These are phyloP conservation scores for Rhododendron mucronatum DNA, from an alignment of 148 eudicot species.

Conservation along the genomic window DNA sequence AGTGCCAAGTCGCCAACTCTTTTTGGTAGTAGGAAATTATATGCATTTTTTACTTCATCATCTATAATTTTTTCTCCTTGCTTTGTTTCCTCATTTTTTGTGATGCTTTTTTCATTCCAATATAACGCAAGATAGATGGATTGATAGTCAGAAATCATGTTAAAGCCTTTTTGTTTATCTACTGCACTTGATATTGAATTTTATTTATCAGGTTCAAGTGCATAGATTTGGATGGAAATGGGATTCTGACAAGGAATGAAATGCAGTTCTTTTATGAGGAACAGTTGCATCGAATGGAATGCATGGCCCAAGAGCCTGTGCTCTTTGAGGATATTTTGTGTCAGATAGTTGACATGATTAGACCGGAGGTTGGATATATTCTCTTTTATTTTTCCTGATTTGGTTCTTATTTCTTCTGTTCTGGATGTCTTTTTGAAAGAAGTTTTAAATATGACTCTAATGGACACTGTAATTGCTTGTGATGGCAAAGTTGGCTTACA, in stretches of 20 bases:
- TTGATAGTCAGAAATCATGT: neutral
- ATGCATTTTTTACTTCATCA: neutral
- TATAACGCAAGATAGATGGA: neutral
- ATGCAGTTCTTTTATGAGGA: constrained; percentile 97
- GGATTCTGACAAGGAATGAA: constrained; percentile 77
- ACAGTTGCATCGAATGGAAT: constrained; percentile 98
- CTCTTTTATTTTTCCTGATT: neutral
- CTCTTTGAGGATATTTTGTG: constrained; percentile 96
- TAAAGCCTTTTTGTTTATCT: neutral
- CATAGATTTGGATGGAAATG: constrained; percentile 94
- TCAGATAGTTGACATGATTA: constrained; percentile 92
- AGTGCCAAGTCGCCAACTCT: neutral
- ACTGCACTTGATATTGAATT: constrained; percentile 4
- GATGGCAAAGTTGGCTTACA: neutral
- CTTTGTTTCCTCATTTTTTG: neutral
- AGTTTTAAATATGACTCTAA: neutral
- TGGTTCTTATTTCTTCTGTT: neutral
- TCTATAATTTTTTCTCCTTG: neutral
- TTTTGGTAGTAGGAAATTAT: neutral
- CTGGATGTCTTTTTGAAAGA: neutral
- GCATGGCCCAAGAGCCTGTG: constrained; percentile 98
- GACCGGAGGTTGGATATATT: constrained; percentile 60
- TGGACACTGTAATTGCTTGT: neutral
- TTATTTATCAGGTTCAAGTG: constrained; percentile 76
- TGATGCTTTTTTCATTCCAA: neutral